Conservation (phyloP, 352 stramenopile genomes). For the Phytophthora pinifolia region DNA sequence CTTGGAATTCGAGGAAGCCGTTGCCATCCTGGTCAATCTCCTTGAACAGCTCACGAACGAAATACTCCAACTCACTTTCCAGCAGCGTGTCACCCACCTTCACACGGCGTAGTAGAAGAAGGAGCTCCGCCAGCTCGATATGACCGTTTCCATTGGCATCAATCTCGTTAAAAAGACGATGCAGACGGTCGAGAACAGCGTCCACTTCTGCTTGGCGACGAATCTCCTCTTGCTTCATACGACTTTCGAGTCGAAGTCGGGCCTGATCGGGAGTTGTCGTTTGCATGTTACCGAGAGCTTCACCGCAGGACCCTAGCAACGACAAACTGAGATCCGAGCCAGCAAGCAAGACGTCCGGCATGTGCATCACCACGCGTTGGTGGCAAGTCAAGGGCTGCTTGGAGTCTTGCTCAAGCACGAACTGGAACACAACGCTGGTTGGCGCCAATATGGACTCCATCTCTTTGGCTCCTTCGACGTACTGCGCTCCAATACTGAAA, state of each 20-base stretch:
- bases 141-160: slow-evolving; percentile 65
- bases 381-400: slow-evolving; percentile 38
- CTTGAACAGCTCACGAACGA: slow-evolving; percentile 68
- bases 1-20: slow-evolving; percentile 94
- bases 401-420: slow-evolving; percentile 52
- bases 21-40: slow-evolving; percentile 93
- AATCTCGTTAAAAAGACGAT: slow-evolving; percentile 72
- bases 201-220: slow-evolving; percentile 56
- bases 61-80: slow-evolving; percentile 63
- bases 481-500: slow-evolving; percentile 53
- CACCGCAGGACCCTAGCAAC: slow-evolving; percentile 53
- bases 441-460: slow-evolving; percentile 49
- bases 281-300: slow-evolving; percentile 51
- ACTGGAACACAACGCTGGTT: slow-evolving; percentile 46
- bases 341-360: slow-evolving; percentile 63
- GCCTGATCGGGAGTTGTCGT: slow-evolving; percentile 65
- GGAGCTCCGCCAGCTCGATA: slow-evolving; percentile 64
- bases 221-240: slow-evolving; percentile 54
- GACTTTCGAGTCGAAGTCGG: slow-evolving; percentile 52
- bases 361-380: slow-evolving; percentile 54
- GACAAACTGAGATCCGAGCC: slow-evolving; percentile 74
- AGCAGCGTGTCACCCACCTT: slow-evolving; percentile 68
- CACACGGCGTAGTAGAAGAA: slow-evolving; percentile 59
- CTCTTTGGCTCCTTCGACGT: slow-evolving; percentile 44
- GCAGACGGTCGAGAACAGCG: slow-evolving; percentile 49